Conservation (phyloP, 345 rosid genomes). For the Balakata baccata region DNA sequence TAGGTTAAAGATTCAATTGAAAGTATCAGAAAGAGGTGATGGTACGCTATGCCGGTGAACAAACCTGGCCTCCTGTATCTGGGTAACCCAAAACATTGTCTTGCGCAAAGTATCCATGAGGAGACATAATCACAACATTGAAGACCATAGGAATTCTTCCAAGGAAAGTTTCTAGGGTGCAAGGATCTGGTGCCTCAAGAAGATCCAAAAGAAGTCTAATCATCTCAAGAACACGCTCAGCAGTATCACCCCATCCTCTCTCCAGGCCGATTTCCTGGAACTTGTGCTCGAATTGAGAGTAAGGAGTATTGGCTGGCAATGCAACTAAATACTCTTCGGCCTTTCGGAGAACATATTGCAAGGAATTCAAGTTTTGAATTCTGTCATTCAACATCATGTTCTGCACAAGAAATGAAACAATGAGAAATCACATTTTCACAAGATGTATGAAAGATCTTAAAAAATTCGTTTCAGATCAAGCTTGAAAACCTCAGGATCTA, state of each 20-base stretch:
- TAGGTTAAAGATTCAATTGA: not conserved
- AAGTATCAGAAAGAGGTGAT: not conserved
- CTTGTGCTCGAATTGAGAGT: slow-evolving; percentile 56
- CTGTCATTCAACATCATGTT: slow-evolving; percentile 75
- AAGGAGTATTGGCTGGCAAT: slow-evolving; percentile 51
- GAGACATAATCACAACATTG: slow-evolving; percentile 86
- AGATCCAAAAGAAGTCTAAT: slow-evolving; percentile 86
- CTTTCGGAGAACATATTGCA: slow-evolving; percentile 74
- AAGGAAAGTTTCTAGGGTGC: slow-evolving; percentile 86
- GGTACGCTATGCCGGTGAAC: slow-evolving; percentile 5
- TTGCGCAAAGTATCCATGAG: slow-evolving; percentile 95
- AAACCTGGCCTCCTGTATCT: slow-evolving; percentile 96
- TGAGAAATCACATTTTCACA: not conserved
- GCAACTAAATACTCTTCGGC: slow-evolving; percentile 76
- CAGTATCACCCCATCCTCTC: slow-evolving; percentile 94
- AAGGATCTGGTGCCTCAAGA: slow-evolving; percentile 95
- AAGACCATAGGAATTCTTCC: slow-evolving; percentile 90
- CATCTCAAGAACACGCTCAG: slow-evolving; percentile 78
- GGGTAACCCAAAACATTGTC: slow-evolving; percentile 96
- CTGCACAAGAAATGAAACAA: slow-evolving; percentile 36
- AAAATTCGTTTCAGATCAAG: not conserved
- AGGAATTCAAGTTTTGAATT: slow-evolving; percentile 56
- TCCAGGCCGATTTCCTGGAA: slow-evolving; percentile 93
- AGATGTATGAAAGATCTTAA: not conserved
- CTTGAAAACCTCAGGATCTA: not conserved